Evolutionary conservation across 192 early-diverging fungal genomes (phyloP).

Genomic region (Coemansia sp.): DNA sequence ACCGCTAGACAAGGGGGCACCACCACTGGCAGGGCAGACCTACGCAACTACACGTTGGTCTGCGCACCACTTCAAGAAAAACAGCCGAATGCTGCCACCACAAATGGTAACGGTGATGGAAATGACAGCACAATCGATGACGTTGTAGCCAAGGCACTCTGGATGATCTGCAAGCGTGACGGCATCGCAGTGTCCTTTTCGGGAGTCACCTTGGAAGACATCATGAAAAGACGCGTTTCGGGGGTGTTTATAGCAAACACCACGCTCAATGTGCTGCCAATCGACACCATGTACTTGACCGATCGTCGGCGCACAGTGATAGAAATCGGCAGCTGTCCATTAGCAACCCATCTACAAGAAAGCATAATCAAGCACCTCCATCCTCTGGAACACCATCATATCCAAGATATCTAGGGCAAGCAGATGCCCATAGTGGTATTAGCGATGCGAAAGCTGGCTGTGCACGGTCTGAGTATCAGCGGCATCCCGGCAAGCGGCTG

Average conservation of each 20-base stretch:
- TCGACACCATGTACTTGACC: slow-evolving; percentile 41
- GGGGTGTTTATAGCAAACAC: slow-evolving; percentile 30
- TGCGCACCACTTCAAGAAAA: slow-evolving; percentile 25
- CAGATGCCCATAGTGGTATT: too few species aligned
- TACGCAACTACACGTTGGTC: slow-evolving; percentile 19
- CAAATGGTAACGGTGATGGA: too few species aligned
- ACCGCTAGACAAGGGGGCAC: not conserved
- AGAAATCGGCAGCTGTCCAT: slow-evolving; percentile 23
- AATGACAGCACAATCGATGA: too few species aligned
- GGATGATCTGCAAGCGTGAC: slow-evolving; percentile 19
- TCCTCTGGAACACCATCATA: too few species aligned
- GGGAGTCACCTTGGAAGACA: slow-evolving; percentile 18
- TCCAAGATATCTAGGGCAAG: too few species aligned
- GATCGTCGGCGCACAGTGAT: slow-evolving; percentile 14
- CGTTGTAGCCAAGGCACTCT: slow-evolving; percentile 14
- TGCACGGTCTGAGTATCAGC: not conserved
- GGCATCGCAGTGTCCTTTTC: slow-evolving; percentile 25
- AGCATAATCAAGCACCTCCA: too few species aligned
- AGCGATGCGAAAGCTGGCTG: too few species aligned
- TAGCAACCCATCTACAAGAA: slow-evolving; percentile 19
- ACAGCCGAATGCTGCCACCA: slow-evolving; percentile 5
- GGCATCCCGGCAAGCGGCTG: slow-evolving; percentile 18
- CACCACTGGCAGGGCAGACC: slow-evolving; percentile 6
- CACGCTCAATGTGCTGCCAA: slow-evolving; percentile 19
- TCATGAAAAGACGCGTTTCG: slow-evolving; percentile 13